Evolutionary conservation across 192 early-diverging fungal species (phyloP).

Genomic region (Gorgonomyces haynaldii): DNA sequence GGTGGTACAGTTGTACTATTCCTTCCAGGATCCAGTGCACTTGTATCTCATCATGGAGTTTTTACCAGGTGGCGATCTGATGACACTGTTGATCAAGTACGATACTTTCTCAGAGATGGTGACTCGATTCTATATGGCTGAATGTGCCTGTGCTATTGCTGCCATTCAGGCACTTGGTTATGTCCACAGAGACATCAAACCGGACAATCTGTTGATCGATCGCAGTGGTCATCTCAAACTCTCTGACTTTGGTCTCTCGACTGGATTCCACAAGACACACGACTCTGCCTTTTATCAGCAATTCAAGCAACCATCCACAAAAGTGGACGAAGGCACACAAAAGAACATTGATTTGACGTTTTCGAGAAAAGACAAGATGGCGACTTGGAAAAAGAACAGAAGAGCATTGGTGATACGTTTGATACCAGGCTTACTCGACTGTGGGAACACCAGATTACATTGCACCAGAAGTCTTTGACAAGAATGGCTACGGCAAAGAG

Average conservation of each 20-base stretch:
- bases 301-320: slow-evolving; percentile 4
- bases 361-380: slow-evolving; percentile 82
- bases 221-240: slow-evolving; percentile 98
- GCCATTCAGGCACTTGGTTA: slow-evolving; percentile 84
- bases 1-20: slow-evolving; percentile 97
- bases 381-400: slow-evolving; percentile 97
- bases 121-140: slow-evolving; percentile 97
- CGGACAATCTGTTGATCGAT: slow-evolving; percentile 77
- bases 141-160: slow-evolving; percentile 85
- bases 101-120: slow-evolving; percentile 94
- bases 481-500: slow-evolving; percentile 90
- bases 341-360: slow-evolving; percentile 88
- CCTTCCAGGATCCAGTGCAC: slow-evolving; percentile 89
- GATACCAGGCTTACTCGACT: slow-evolving; percentile 95
- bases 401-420: too few species aligned
- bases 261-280: slow-evolving; percentile 98
- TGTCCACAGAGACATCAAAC: slow-evolving; percentile 71
- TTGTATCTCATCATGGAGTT: slow-evolving; percentile 99
- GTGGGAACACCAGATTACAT: slow-evolving; percentile 99
- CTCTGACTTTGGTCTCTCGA: slow-evolving; percentile 99
- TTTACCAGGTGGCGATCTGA: slow-evolving; percentile 95
- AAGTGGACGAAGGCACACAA: slow-evolving; percentile 19
- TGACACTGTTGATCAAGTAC: slow-evolving; percentile 98
- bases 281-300: slow-evolving; percentile 84
- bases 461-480: slow-evolving; percentile 90